These are phyloP conservation scores for Fusarium papillatum DNA, from an alignment of 2,329 filamentous ascomycete genomes.

Conservation along the genomic window DNA sequence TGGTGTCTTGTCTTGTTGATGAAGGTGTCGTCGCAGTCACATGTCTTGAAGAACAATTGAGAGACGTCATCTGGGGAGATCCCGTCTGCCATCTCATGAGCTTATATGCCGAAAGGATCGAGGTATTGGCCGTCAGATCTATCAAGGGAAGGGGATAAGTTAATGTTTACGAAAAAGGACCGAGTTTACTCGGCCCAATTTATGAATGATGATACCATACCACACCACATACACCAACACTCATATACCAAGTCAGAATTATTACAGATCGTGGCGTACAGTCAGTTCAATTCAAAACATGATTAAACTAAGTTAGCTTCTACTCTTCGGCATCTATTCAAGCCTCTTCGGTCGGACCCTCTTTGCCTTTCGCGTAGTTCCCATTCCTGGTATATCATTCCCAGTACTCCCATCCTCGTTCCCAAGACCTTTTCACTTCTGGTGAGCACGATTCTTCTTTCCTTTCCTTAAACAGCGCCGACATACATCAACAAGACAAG, in stretches of 20 bases:
- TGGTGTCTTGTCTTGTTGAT: too few species aligned
- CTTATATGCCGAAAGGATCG: constrained; percentile 80
- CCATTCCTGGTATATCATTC: constrained; percentile 19
- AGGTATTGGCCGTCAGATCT: constrained; percentile 76
- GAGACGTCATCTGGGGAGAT: constrained; percentile 84
- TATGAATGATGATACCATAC: constrained; percentile 15
- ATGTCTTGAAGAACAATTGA: constrained; percentile 76
- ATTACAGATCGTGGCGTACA: neutral
- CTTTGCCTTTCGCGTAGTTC: neutral
- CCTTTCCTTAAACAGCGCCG: neutral
- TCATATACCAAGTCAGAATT: neutral
- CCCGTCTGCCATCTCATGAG: constrained; percentile 85
- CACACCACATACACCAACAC: neutral
- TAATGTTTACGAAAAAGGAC: constrained; percentile 12
- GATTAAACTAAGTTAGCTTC: constrained; percentile 1
- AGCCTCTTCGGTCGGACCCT: neutral
- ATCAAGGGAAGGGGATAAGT: constrained; percentile 42
- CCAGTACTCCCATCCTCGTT: constrained; percentile 4
- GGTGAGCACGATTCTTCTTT: neutral
- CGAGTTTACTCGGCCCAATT: neutral
- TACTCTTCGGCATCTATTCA: neutral
- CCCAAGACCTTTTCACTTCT: neutral
- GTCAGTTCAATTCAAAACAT: neutral
- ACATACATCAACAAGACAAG: neutral
- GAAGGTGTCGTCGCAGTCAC: constrained; percentile 78